Evolutionary conservation across 202 grass and related monocot genomes (phyloP), one percentile per base, ranked within the genome.

Genomic region (Musa balbisiana): DNA sequence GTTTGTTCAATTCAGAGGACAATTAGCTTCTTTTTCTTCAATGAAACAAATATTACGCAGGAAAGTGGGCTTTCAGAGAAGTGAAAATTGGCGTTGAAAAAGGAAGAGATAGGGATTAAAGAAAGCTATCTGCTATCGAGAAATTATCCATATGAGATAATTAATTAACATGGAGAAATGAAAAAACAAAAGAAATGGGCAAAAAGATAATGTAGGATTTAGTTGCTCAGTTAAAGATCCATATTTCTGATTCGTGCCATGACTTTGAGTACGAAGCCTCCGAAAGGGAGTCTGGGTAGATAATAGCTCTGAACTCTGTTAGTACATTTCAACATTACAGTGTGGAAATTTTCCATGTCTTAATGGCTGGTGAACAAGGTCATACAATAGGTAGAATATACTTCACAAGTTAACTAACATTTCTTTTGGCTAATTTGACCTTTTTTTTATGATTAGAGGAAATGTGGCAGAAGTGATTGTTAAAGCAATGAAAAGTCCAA

Each of bases 401-500:
- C 33, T 43, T 43, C 33, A 43, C 33, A 43, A 43, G 33, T 43
- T 43, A 43, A 43, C 33, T 1, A 43, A 43, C 33, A 43, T 43
- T 43, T 43, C 33, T 43, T 43, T 43, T 43, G 60, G 15, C 23
- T 66, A 51, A 53, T 49, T 54, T 5, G 59, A n/a, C 13, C 66
- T 26, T 21, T 27, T 25, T 25, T 27, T 25, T 49, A 53, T 87
- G 78, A 80, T 77, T 84, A 99, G 95, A 71, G 83, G 73, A 72
- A 90, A 95, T 69, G 89, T 90, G 68, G 73, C 88, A 51, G 64
- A 85, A 54, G 81, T 88, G 24, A 72, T 95, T 3, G 88, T 87
- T 69, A 99, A 90, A 84, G 82, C 89, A 80, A 91, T 99, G 91
- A 99, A 95, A 81, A 99, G 10, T 78, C 96, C 96, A 49, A 92